Evolutionary conservation across 768 basidiomycete genomes (phyloP), one percentile per base, ranked within the genome.

Genomic region (Tylopilus subfusipes): DNA sequence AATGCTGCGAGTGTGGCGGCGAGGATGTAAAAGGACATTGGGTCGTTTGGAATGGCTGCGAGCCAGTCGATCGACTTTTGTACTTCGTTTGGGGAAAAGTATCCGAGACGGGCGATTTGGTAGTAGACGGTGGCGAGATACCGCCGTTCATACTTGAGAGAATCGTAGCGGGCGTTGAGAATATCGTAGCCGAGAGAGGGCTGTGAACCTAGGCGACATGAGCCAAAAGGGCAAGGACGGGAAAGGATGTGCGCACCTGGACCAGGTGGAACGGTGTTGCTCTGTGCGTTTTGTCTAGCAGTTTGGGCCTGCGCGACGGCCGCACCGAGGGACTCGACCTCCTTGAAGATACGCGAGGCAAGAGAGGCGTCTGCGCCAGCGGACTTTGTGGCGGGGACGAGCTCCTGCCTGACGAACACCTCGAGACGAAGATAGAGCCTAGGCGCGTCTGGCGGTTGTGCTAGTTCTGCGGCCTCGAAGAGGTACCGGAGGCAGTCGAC

Each of bases 51-150:
- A 58, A 84, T 82, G 22, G 71, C 68, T 18, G 80, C 74, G 9
- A 93, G 76, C 86, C 91, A 90, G 47, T 89, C 83, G n/a, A 89
- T 72, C 25, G 87, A 70, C 40, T 70, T 70, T 61, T 82, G 81
- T 24, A 92, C 68, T 58, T 93, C 90, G 52, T 69, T 72, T 0
- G 82, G 73, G 1, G 78, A 74, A 39, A 91, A 69, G 60, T 78
- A 78, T 1, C 86, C 88, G 42, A 85, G 72, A 27, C 85, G 80
- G 19, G 83, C 78, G 51, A 92, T 73, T 24, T 82, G 73, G 67
- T 79, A 83, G 33, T 90, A 76, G 14, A 82, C 76, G n/a, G 78
- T 76, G 19, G 83, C 82, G 5, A 93, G 78, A 46, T 78, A 75
- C 12, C 87, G 80, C 57, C 90, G 78, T 63, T 93, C 90, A 50